Percentiles rank a stretch among this genome's conserved stretches.
These are phyloP conservation scores for Lichtheimia hyalospora DNA, from an alignment of 371 early-diverging fungal genomes.

Conservation along the genomic window DNA sequence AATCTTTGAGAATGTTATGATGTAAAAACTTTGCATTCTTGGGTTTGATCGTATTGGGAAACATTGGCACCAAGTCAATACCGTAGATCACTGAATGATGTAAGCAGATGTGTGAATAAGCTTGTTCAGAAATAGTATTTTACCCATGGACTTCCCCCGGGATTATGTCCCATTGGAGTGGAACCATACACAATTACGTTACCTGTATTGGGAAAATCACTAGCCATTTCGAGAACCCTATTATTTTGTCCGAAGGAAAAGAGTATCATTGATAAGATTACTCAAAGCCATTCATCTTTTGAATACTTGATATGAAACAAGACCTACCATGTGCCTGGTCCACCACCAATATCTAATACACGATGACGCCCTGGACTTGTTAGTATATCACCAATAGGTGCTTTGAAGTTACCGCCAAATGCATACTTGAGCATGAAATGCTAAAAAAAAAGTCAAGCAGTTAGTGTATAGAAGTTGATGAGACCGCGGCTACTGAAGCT, in stretches of 20 bases:
- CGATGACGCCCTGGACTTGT: slow-evolving; percentile 12
- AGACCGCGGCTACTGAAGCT: neutral
- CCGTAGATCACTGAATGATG: slow-evolving; percentile 44
- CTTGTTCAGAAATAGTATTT: too few species aligned
- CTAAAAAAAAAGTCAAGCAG: slow-evolving; percentile 12
- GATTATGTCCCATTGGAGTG: neutral
- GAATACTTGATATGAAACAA: neutral
- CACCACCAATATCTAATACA: slow-evolving; percentile 43
- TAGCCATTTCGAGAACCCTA: slow-evolving; percentile 22
- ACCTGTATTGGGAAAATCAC: slow-evolving; percentile 18
- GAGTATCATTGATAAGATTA: neutral
- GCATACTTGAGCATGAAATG: slow-evolving; percentile 42
- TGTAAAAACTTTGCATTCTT: slow-evolving; percentile 52
- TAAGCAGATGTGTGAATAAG: neutral
- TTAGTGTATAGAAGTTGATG: neutral
- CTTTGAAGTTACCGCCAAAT: slow-evolving; percentile 32
- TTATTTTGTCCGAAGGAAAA: neutral
- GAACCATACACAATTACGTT: neutral
- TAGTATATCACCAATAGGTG: slow-evolving; percentile 22
- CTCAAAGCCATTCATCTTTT: neutral
- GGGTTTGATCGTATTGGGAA: slow-evolving; percentile 57
- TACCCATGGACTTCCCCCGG: too few species aligned
- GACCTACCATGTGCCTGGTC: slow-evolving; percentile 44
- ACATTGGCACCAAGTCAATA: slow-evolving; percentile 54
- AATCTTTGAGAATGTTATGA: slow-evolving; percentile 42